Percentiles rank a stretch among this genome's conserved stretches.
These are phyloP conservation scores for Pseudogymnoascus sp. DNA, from an alignment of 2,329 filamentous ascomycete species.

Conservation along the genomic window DNA sequence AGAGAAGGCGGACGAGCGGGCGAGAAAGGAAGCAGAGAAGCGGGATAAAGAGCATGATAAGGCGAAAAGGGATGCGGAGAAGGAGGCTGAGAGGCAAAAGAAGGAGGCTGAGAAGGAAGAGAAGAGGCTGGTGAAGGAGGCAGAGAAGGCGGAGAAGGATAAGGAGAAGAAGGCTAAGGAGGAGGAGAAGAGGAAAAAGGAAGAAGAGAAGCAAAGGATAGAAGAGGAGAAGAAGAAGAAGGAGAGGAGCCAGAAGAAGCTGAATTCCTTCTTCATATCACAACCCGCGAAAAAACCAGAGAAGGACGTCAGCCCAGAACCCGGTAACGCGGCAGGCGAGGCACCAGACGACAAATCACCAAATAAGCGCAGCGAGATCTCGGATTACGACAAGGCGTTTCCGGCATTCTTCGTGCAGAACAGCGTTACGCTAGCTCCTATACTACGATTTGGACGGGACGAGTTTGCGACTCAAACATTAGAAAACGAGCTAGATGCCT, in stretches of 20 bases:
- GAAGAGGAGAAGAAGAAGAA: constrained; percentile 39
- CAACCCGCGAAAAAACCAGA: constrained; percentile 12
- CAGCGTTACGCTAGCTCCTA: constrained; percentile 60
- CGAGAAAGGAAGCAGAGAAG: constrained; percentile 25
- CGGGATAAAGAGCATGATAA: constrained; percentile 20
- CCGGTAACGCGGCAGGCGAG: neutral
- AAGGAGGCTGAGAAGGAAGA: constrained; percentile 26
- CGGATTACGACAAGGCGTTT: constrained; percentile 63
- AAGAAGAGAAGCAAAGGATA: constrained; percentile 33
- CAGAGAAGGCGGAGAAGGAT: constrained; percentile 34
- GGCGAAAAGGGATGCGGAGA: constrained; percentile 13
- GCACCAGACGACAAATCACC: constrained; percentile 18
- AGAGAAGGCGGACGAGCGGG: constrained; percentile 31
- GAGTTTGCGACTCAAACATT: constrained; percentile 45
- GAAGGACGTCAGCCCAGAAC: constrained; percentile 20
- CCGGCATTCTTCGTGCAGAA: constrained; percentile 73
- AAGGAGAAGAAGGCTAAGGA: constrained; percentile 28
- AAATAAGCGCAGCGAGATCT: constrained; percentile 27
- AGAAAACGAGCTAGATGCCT: constrained; percentile 44
- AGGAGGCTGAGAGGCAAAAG: constrained; percentile 24
- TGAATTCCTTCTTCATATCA: constrained; percentile 21
- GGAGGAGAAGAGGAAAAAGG: constrained; percentile 31
- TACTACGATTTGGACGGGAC: constrained; percentile 48
- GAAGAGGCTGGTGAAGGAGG: constrained; percentile 38
- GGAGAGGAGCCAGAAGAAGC: constrained; percentile 37